These are phyloP conservation scores for Mycena amicta DNA, from an alignment of 768 basidiomycete genomes.

Conservation along the genomic window DNA sequence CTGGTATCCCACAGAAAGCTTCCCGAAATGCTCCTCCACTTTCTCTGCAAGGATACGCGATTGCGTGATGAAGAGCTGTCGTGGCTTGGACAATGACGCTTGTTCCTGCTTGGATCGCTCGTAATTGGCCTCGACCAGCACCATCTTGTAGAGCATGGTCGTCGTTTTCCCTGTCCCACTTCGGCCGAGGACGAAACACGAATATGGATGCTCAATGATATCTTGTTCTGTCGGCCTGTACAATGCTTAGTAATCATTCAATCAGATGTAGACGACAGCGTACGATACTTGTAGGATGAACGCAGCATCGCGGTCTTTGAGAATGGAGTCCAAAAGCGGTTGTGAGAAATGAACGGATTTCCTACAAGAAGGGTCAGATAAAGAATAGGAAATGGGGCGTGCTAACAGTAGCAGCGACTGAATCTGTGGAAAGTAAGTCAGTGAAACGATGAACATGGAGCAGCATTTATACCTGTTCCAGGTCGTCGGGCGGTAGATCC, in stretches of 20 bases:
- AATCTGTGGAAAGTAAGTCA: conserved; percentile 38
- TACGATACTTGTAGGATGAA: conserved; percentile 50
- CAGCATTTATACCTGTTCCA: conserved; percentile 44
- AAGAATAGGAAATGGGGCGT: no score
- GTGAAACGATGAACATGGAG: not conserved
- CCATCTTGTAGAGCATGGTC: conserved; percentile 77
- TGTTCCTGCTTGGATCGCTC: conserved; percentile 34
- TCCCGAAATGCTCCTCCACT: conserved; percentile 50
- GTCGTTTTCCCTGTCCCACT: conserved; percentile 69
- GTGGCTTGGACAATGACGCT: conserved; percentile 34
- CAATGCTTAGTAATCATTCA: not conserved
- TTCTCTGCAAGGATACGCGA: conserved; percentile 48
- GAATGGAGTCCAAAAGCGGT: conserved; percentile 44
- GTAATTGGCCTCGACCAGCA: conserved; percentile 64
- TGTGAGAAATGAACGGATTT: conserved; percentile 46
- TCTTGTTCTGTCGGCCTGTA: conserved; percentile 49
- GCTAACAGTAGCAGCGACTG: conserved; percentile 63
- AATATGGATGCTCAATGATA: conserved; percentile 60
- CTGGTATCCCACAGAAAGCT: conserved; percentile 28
- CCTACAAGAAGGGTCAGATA: conserved; percentile 33
- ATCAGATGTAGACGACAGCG: conserved; percentile 13
- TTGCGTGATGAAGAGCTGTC: conserved; percentile 56
- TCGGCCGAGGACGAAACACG: conserved; percentile 68
- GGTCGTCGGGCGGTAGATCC: conserved; percentile 45
- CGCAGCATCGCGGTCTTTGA: conserved; percentile 51